These are phyloP conservation scores for Ramaria rubella DNA, from an alignment of 768 basidiomycete genomes.

Conservation along the genomic window DNA sequence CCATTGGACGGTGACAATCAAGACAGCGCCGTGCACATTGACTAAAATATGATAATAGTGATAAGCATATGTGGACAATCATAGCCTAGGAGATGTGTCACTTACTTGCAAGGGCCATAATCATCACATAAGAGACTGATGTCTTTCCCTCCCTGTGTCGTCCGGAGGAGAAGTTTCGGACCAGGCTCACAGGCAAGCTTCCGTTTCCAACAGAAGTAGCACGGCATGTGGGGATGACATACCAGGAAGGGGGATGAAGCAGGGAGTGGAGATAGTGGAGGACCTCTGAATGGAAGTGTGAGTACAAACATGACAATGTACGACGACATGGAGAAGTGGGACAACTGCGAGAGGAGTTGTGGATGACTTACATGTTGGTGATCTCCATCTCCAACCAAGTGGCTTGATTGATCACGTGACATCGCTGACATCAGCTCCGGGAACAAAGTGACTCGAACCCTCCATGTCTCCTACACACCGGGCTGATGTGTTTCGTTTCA, in stretches of 20 bases:
- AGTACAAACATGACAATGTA: no score
- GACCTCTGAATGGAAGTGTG: background rate
- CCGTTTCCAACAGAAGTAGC: constrained; percentile 58
- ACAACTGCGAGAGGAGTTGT: no score
- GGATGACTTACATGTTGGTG: no score
- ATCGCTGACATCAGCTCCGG: no score
- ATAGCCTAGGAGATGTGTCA: constrained; percentile 16
- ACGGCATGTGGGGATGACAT: constrained; percentile 45
- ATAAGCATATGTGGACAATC: constrained; percentile 1
- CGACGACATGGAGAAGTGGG: no score
- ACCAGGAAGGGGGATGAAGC: background rate
- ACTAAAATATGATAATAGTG: constrained; percentile 33
- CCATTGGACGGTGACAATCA: constrained; percentile 63
- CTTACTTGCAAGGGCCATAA: constrained; percentile 60
- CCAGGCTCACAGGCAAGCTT: constrained; percentile 68
- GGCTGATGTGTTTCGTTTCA: no score
- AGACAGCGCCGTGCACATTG: constrained; percentile 68
- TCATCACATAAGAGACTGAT: constrained; percentile 36
- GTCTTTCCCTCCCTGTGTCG: background rate
- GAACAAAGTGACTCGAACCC: no score
- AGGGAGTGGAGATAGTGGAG: background rate
- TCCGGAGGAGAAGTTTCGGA: constrained; percentile 8
- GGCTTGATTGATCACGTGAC: no score
- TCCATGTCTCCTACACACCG: no score
- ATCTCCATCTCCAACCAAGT: no score